These are phyloP conservation scores for Aspergillus nanangensis DNA, from an alignment of 495 filamentous ascomycete genomes.

Conservation along the genomic window DNA sequence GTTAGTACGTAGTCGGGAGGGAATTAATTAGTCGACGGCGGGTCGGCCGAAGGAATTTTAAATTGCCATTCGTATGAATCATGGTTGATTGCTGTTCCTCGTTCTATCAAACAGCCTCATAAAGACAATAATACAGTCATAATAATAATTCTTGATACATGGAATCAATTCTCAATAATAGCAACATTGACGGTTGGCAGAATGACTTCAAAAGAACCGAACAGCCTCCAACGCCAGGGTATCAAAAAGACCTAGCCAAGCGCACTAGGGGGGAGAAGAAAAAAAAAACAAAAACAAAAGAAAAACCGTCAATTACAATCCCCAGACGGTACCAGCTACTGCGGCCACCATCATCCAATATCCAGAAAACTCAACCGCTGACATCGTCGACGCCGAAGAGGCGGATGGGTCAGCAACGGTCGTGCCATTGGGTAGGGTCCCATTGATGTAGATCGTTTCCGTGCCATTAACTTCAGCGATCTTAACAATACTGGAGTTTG, in stretches of 20 bases:
- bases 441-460: constrained; percentile 73
- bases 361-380: constrained; percentile 58
- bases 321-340: constrained; percentile 46
- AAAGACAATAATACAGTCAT: too few species aligned
- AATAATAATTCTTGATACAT: too few species aligned
- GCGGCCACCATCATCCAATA: constrained; percentile 59
- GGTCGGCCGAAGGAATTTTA: too few species aligned
- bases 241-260: too few species aligned
- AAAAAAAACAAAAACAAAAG: background rate
- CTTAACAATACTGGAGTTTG: constrained; percentile 60
- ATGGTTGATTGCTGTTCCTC: too few species aligned
- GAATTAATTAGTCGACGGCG: too few species aligned
- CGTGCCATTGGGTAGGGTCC: constrained; percentile 81
- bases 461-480: constrained; percentile 70
- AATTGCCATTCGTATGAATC: too few species aligned
- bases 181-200: too few species aligned
- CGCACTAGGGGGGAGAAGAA: background rate
- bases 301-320: constrained; percentile 15
- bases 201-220: background rate
- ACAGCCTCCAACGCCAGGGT: background rate
- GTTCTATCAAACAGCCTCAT: too few species aligned
- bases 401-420: constrained; percentile 48
- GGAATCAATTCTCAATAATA: too few species aligned
- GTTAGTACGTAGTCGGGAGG: too few species aligned
- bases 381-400: constrained; percentile 26